Evolutionary conservation across 169 alveolate genomes (phyloP).

Genomic region (Eimeria acervulina): DNA sequence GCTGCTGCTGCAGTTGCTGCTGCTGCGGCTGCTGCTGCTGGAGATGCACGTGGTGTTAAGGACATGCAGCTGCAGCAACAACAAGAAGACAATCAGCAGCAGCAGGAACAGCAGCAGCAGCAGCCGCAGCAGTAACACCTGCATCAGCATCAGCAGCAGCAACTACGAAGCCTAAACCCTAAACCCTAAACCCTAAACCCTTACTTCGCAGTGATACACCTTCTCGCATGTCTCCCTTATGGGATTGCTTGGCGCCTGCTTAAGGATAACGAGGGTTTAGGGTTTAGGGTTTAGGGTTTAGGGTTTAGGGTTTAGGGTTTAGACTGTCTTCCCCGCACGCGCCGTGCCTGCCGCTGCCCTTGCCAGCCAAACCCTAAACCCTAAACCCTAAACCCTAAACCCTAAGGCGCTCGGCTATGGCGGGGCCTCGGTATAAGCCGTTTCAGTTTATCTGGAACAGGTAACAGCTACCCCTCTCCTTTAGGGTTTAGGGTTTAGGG

Average conservation of each 20-base stretch:
- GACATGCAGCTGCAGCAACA: slow-evolving; percentile 15
- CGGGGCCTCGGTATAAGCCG: slow-evolving; percentile 62
- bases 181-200: slow-evolving; percentile 37
- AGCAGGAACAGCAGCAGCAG: slow-evolving; percentile 29
- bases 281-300: slow-evolving; percentile 38
- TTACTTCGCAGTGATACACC: neutral
- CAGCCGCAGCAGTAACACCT: neutral
- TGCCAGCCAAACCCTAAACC: neutral
- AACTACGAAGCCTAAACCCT: neutral
- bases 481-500: slow-evolving; percentile 16
- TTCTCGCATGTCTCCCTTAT: slow-evolving; percentile 12
- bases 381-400: slow-evolving; percentile 42
- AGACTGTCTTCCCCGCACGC: neutral
- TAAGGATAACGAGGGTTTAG: neutral
- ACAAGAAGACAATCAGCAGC: slow-evolving; percentile 16
- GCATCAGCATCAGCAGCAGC: neutral
- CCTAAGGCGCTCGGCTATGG: slow-evolving; percentile 20
- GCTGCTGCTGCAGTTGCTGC: slow-evolving; percentile 62
- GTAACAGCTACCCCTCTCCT: neutral
- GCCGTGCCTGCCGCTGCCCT: neutral
- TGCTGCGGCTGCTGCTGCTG: slow-evolving; percentile 63
- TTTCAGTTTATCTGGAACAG: slow-evolving; percentile 70
- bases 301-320: slow-evolving; percentile 53
- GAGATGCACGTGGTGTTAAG: neutral
- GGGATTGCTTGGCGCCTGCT: neutral